These are phyloP conservation scores for Fagopyrum esculentum DNA, from an alignment of 148 eudicot genomes.

Conservation along the genomic window DNA sequence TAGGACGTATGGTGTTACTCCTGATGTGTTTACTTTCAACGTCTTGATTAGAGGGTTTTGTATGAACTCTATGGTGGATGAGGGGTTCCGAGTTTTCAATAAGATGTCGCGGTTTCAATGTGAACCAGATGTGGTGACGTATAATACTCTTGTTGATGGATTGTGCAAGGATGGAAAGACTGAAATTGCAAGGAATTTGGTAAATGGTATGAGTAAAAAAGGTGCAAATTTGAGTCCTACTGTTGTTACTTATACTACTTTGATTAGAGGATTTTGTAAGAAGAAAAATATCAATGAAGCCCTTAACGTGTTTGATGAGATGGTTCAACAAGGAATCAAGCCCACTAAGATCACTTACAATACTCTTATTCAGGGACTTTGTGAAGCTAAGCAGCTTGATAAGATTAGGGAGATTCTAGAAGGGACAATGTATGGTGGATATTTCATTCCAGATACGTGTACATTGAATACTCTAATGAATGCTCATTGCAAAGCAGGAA, in stretches of 20 bases:
- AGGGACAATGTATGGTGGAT: conserved; percentile 13
- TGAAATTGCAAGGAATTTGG: conserved; percentile 29
- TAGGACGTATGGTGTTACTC: conserved; percentile 30
- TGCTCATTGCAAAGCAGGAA: conserved; percentile 27
- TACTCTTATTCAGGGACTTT: conserved; percentile 38
- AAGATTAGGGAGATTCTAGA: conserved; percentile 29
- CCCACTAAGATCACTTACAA: conserved; percentile 36
- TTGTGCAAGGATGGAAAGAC: conserved; percentile 41
- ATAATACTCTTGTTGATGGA: conserved; percentile 45
- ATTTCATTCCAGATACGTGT: conserved; percentile 32
- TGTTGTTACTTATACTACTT: conserved; percentile 40
- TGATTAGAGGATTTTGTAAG: conserved; percentile 41
- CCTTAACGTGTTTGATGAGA: conserved; percentile 26
- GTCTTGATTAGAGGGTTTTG: conserved; percentile 44
- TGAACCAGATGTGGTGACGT: conserved; percentile 34
- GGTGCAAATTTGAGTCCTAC: conserved; percentile 30
- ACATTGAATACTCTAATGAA: conserved; percentile 38
- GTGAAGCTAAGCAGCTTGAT: conserved; percentile 28
- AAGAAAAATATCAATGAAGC: conserved; percentile 24
- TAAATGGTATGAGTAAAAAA: conserved; percentile 30
- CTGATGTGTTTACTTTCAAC: conserved; percentile 34
- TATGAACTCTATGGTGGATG: conserved; percentile 33
- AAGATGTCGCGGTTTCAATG: conserved; percentile 27
- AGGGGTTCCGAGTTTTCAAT: conserved; percentile 33
- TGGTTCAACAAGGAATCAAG: conserved; percentile 25